Percentiles rank a stretch among this genome's conserved stretches.
Conservation (phyloP, 768 basidiomycete species). For the Xanthoconium purpureum region DNA sequence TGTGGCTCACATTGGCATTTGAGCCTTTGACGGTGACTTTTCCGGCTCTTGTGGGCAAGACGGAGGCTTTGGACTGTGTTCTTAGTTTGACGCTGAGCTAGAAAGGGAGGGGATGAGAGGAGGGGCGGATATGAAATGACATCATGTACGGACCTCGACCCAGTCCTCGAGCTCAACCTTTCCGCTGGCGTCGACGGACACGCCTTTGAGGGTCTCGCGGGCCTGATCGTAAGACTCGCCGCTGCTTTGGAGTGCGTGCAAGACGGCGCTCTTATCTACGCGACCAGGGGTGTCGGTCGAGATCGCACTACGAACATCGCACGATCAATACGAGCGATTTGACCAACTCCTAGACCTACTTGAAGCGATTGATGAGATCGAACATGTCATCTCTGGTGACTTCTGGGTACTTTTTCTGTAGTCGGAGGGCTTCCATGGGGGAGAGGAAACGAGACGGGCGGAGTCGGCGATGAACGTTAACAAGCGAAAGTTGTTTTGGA, state of each 20-base stretch:
- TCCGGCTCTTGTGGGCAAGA: constrained; percentile 66
- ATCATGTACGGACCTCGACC: constrained; percentile 69
- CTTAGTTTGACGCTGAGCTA: constrained; percentile 82
- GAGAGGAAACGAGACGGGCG: neutral
- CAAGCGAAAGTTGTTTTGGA: constrained; percentile 6
- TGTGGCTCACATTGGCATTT: constrained; percentile 93
- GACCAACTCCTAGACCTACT: constrained; percentile 52
- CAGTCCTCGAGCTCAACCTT: constrained; percentile 97
- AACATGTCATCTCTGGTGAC: constrained; percentile 93
- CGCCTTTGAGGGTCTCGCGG: constrained; percentile 87
- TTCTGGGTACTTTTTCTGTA: constrained; percentile 91
- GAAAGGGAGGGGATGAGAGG: constrained; percentile 8
- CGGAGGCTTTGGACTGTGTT: constrained; percentile 43
- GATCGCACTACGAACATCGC: constrained; percentile 50
- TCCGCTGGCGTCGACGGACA: constrained; percentile 91
- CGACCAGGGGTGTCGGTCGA: constrained; percentile 78
- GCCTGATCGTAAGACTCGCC: constrained; percentile 92
- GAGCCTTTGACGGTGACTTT: constrained; percentile 94
- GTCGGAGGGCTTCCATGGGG: constrained; percentile 75
- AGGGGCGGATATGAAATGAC: constrained; percentile 18
- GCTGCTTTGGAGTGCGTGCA: constrained; percentile 71
- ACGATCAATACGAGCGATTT: constrained; percentile 1
- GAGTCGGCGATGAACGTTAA: constrained; percentile 14
- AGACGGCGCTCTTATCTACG: constrained; percentile 75
- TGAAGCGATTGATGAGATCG: constrained; percentile 91